Evolutionary conservation across 306 rosid genomes (phyloP).

Genomic region (Phaseolus lunatus): DNA sequence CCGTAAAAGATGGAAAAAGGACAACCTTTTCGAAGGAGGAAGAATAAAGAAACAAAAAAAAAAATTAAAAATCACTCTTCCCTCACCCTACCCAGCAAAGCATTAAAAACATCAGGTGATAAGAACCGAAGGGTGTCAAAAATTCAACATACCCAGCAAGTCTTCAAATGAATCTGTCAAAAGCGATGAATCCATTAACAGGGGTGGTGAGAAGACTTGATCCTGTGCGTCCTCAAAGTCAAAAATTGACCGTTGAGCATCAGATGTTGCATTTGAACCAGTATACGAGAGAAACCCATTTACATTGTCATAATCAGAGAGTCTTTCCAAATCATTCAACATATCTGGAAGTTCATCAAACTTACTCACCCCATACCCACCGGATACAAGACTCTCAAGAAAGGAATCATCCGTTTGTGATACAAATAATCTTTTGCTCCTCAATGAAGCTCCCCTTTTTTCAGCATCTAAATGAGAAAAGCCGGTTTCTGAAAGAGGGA

Average conservation of each 20-base stretch:
- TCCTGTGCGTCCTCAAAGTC: conserved; percentile 83
- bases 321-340: conserved; percentile 72
- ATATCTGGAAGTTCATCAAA: conserved; percentile 64
- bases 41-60: conserved; percentile 1
- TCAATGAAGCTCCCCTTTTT: conserved; percentile 62
- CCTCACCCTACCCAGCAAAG: not conserved
- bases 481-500: conserved; percentile 78
- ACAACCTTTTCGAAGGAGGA: not conserved
- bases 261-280: conserved; percentile 76
- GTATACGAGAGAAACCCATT: conserved; percentile 80
- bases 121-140: conserved; percentile 29
- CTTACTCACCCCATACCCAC: conserved; percentile 57
- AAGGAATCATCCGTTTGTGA: conserved; percentile 63
- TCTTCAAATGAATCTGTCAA: conserved; percentile 86
- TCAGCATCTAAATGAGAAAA: conserved; percentile 73
- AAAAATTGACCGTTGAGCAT: conserved; percentile 66
- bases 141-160: conserved; percentile 80
- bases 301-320: conserved; percentile 74
- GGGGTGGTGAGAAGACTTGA: conserved; percentile 91
- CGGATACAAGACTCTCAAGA: conserved; percentile 56
- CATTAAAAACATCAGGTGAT: conserved; percentile 24
- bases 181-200: conserved; percentile 82
- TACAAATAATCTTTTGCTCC: conserved; percentile 74
- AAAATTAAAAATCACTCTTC: not conserved
- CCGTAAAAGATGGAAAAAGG: not conserved